Conservation (phyloP, 306 rosid species). For the Lagenaria siceraria region DNA sequence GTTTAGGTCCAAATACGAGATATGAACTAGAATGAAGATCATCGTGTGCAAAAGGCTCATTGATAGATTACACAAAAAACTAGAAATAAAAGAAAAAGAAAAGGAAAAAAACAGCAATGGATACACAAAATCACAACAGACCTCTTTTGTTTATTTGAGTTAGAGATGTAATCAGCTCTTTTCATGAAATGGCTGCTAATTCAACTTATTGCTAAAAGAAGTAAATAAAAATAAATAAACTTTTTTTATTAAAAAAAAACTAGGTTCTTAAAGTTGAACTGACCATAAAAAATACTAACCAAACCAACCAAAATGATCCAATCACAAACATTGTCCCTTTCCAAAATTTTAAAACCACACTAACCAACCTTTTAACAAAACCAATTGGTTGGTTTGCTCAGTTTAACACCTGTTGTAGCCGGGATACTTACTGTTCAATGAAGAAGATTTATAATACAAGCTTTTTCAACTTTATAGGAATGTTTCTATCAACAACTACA, state of each 20-base stretch:
- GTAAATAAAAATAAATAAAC: no score
- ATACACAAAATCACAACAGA: neutral
- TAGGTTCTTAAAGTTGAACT: neutral
- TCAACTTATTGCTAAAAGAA: neutral
- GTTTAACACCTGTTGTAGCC: neutral
- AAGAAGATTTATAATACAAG: neutral
- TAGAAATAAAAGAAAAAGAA: neutral
- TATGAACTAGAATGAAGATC: neutral
- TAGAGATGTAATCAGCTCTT: neutral
- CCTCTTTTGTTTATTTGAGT: neutral
- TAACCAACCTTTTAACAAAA: neutral
- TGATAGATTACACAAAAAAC: neutral
- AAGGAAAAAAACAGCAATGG: neutral
- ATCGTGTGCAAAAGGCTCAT: neutral
- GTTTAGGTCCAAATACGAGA: neutral
- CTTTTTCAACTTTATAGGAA: neutral
- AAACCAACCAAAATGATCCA: neutral
- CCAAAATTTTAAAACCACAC: neutral
- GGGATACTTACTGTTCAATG: neutral
- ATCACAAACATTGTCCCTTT: neutral
- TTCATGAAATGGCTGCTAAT: neutral
- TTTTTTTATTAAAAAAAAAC: no score
- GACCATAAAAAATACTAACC: neutral
- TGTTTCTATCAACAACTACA: neutral
- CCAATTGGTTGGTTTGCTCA: neutral